These are phyloP conservation scores for Fomitiporia mediterranea DNA, from an alignment of 1,284 basidiomycete species.

Conservation along the genomic window DNA sequence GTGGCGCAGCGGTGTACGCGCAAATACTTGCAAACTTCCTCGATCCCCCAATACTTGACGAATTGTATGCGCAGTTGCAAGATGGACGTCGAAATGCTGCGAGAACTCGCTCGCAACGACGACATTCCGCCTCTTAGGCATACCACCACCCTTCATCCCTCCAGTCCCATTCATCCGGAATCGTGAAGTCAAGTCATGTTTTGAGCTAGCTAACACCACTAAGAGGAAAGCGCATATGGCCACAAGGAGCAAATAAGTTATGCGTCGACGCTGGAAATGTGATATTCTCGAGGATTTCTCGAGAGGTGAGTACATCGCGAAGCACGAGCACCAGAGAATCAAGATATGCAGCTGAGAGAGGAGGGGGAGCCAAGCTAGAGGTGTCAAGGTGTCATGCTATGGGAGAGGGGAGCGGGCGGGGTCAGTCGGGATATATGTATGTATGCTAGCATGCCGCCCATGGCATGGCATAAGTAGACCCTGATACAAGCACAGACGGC, in stretches of 20 bases:
- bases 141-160: not conserved
- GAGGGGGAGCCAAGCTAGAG: too few species aligned
- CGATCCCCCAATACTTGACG: constrained; percentile 8
- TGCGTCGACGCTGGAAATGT: not conserved
- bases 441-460: too few species aligned
- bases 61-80: constrained; percentile 9
- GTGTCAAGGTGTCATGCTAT: too few species aligned
- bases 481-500: too few species aligned
- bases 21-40: constrained; percentile 12
- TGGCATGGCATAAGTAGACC: too few species aligned
- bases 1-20: constrained; percentile 4
- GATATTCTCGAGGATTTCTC: not conserved
- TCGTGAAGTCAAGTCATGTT: too few species aligned
- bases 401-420: too few species aligned
- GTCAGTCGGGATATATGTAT: too few species aligned
- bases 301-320: not conserved
- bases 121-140: constrained; percentile 5
- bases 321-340: too few species aligned
- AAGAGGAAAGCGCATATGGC: not conserved
- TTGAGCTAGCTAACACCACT: not conserved
- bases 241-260: not conserved
- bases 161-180: not conserved
- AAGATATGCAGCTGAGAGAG: too few species aligned
- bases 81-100: constrained; percentile 15
- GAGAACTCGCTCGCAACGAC: constrained; percentile 10